phyloP scores from a whole-genome alignment of 2,329 filamentous ascomycete genomes.

The Ophiostoma pallidulum region DNA sequence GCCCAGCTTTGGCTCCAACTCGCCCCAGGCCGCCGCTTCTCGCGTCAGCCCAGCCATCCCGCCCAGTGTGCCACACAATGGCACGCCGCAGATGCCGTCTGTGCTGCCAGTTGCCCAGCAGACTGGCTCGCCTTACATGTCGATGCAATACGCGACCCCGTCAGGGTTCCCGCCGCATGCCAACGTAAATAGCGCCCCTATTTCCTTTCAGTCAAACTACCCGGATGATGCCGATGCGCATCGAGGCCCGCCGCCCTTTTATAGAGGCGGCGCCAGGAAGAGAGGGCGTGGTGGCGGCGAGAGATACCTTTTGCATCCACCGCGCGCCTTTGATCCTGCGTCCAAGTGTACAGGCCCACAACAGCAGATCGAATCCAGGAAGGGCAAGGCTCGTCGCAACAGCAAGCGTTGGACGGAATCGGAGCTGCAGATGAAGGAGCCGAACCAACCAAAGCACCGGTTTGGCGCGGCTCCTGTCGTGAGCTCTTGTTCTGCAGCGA shows the following conservation, averaged over 20 bases:
- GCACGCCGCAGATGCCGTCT: conserved; percentile 58
- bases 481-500: neutral
- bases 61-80: conserved; percentile 48
- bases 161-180: conserved; percentile 14
- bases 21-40: conserved; percentile 46
- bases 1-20: conserved; percentile 39
- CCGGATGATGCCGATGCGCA: conserved; percentile 19
- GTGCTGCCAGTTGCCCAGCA: conserved; percentile 44
- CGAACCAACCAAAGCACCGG: neutral
- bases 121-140: conserved; percentile 33
- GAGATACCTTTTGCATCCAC: conserved; percentile 31
- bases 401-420: conserved; percentile 35
- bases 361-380: neutral
- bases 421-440: conserved; percentile 17
- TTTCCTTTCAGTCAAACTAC: neutral
- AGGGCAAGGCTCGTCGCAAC: conserved; percentile 26
- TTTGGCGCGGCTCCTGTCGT: neutral
- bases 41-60: conserved; percentile 57
- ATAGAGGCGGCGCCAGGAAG: conserved; percentile 33
- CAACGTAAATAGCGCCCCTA: conserved; percentile 16
- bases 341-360: conserved; percentile 13
- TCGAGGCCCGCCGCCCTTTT: conserved; percentile 24
- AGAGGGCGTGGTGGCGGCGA: conserved; percentile 39
- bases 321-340: conserved; percentile 29
- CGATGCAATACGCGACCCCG: conserved; percentile 6